Evolutionary conservation across 2,329 filamentous ascomycete species (phyloP).

Genomic region (Penicillium sp.): DNA sequence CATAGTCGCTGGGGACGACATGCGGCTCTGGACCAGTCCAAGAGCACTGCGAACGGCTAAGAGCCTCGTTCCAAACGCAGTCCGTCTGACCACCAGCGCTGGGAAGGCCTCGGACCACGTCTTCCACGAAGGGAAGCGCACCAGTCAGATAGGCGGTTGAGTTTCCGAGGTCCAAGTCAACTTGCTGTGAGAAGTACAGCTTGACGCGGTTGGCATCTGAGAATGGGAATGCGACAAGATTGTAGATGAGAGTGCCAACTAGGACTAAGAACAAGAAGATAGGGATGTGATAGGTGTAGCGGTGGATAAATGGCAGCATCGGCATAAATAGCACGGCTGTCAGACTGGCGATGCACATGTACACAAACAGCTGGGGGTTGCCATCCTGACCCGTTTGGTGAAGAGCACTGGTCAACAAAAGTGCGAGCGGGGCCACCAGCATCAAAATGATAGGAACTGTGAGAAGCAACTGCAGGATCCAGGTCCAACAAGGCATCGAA

Average conservation of each 20-base stretch:
- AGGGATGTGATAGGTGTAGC: slow-evolving; percentile 79
- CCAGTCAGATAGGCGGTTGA: slow-evolving; percentile 71
- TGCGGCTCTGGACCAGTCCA: slow-evolving; percentile 70
- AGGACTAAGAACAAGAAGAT: slow-evolving; percentile 73
- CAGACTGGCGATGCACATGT: slow-evolving; percentile 67
- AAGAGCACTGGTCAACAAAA: slow-evolving; percentile 70
- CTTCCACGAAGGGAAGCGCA: slow-evolving; percentile 63
- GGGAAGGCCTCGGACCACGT: slow-evolving; percentile 68
- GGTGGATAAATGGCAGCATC: slow-evolving; percentile 79
- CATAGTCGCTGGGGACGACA: slow-evolving; percentile 52
- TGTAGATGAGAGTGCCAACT: slow-evolving; percentile 76
- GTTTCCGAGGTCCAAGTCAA: slow-evolving; percentile 72
- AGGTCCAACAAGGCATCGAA: slow-evolving; percentile 76
- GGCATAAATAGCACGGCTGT: slow-evolving; percentile 73
- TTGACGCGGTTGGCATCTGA: slow-evolving; percentile 77
- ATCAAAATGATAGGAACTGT: slow-evolving; percentile 76
- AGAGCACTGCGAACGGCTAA: slow-evolving; percentile 58
- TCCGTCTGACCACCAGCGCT: slow-evolving; percentile 61
- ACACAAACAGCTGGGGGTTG: slow-evolving; percentile 67
- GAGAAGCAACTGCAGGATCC: slow-evolving; percentile 82
- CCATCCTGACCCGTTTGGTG: slow-evolving; percentile 85
- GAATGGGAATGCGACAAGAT: slow-evolving; percentile 85
- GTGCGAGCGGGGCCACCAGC: slow-evolving; percentile 71
- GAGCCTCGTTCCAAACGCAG: slow-evolving; percentile 25
- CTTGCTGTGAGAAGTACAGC: slow-evolving; percentile 77